Base-by-base conservation (phyloP, 768 basidiomycete species). In the Terana coerulea region DNA sequence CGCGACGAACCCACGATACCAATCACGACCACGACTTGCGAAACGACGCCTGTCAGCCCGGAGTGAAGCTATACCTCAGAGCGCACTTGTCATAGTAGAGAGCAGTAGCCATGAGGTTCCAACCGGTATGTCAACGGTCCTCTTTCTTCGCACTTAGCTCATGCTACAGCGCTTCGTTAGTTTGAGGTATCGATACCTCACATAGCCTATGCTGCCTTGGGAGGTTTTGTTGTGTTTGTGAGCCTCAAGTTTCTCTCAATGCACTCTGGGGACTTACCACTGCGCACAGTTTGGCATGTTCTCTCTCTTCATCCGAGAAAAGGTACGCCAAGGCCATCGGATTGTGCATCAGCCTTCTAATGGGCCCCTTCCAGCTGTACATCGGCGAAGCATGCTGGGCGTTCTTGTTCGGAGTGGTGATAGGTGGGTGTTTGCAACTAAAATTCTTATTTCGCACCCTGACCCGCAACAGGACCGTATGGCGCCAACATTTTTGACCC, bases 321-420 rank as follows among this genome's bases (percentile, higher is more conserved):
- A 79, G 73, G 88, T 86, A 47, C 36, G 72, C 65, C n/a, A 22
- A 12, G 15, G 14, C 28, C 12, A 17, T 34, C 35, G 24, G 33
- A n/a, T 12, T 8, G 12, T 34, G 25, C 41, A 3, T 30, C 11
- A 30, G 26, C 40, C 19, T 53, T 50, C 44, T 19, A 29, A 17
- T 28, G 21, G n/a, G n/a, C 49, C 56, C 51, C 4, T 49, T 30
- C 25, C 47, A 91, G 80, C 69, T 95, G 22, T 98, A 97, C 66
- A 84, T 98, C 52, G 97, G 97, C 54, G 97, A 99, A 76, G 94
- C 97, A 12, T 90, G 89, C 58, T 91, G 91, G 82, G 94, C 95
- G 0, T 97, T 97, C 60, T 65, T 95, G 29, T 91, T 95, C 61
- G 92, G 93, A 11, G 87, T 98, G 62, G 86, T 94, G 57, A 84